Evolutionary conservation across 108 stramenopile species (phyloP).

Genomic region (Conticribra weissflogii): DNA sequence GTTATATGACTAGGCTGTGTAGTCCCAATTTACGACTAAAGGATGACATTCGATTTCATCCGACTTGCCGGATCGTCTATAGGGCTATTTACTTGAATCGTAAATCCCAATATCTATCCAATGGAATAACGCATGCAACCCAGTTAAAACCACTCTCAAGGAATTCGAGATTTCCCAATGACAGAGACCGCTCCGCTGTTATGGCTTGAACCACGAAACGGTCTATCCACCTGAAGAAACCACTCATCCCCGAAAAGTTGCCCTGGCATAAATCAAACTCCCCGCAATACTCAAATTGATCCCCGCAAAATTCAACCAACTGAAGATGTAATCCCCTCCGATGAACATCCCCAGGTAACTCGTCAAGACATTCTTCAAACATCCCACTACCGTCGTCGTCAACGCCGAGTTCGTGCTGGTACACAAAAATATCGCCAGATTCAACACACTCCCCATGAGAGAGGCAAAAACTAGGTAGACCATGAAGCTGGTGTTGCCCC

Average conservation of each 20-base stretch:
- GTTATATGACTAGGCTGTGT: too few species aligned
- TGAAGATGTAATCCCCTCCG: constrained; percentile 55
- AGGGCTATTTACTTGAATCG: too few species aligned
- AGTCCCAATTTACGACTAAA: too few species aligned
- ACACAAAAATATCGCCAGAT: constrained; percentile 75
- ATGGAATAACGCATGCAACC: too few species aligned
- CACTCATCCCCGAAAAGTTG: constrained; percentile 43
- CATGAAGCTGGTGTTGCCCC: constrained; percentile 35
- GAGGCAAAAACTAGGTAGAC: constrained; percentile 36
- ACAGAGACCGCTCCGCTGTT: too few species aligned
- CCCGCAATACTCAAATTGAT: constrained; percentile 51
- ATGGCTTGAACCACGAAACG: too few species aligned
- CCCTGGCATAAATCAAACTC: constrained; percentile 48
- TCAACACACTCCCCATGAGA: constrained; percentile 57
- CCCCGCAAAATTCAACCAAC: constrained; percentile 44
- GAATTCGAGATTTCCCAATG: too few species aligned
- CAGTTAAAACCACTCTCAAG: too few species aligned
- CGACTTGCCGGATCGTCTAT: too few species aligned
- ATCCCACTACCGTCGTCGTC: constrained; percentile 72
- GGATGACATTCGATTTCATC: too few species aligned
- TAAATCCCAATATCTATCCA: too few species aligned
- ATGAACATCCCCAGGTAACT: constrained; percentile 57
- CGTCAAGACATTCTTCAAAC: constrained; percentile 56
- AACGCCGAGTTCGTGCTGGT: constrained; percentile 70
- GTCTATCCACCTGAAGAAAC: too few species aligned